Percentiles rank a stretch among this genome's conserved stretches.
These are phyloP conservation scores for Penicillium nordicum DNA, from an alignment of 2,329 filamentous ascomycete species.

Conservation along the genomic window DNA sequence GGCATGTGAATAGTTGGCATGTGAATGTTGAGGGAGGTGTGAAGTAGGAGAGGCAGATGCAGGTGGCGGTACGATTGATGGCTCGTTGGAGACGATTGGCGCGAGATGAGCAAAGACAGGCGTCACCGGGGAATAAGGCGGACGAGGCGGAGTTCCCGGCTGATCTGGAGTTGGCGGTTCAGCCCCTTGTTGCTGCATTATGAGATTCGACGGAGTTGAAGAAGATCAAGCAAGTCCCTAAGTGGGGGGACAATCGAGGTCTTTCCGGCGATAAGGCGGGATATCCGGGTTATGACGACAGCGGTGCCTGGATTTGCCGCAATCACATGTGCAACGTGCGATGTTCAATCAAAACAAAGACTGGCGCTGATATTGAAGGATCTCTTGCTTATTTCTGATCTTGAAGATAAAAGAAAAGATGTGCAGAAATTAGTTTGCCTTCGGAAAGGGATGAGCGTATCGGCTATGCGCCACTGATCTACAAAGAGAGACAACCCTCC, in stretches of 20 bases:
- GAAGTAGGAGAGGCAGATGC: conserved; percentile 30
- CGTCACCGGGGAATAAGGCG: conserved; percentile 48
- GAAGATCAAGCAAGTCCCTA: neutral
- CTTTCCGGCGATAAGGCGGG: conserved; percentile 6
- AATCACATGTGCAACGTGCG: neutral
- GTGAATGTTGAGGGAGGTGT: conserved; percentile 1
- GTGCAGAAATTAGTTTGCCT: neutral
- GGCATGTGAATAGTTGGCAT: conserved; percentile 9
- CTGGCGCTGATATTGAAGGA: neutral
- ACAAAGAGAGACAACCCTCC: neutral
- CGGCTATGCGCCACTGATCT: neutral
- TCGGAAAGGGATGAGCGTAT: neutral
- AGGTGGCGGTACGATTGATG: conserved; percentile 34
- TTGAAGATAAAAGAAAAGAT: neutral
- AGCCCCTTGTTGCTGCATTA: conserved; percentile 16
- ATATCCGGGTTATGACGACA: conserved; percentile 17
- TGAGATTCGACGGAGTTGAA: neutral
- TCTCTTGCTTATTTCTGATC: neutral
- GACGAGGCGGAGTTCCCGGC: conserved; percentile 41
- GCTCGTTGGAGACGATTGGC: conserved; percentile 25
- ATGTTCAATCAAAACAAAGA: neutral
- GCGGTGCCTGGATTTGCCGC: conserved; percentile 5
- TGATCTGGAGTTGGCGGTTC: conserved; percentile 17
- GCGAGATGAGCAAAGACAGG: conserved; percentile 41
- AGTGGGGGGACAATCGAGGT: conserved; percentile 6